phyloP scores from a whole-genome alignment of 257 asterid species.

The Catharanthus roseus region DNA sequence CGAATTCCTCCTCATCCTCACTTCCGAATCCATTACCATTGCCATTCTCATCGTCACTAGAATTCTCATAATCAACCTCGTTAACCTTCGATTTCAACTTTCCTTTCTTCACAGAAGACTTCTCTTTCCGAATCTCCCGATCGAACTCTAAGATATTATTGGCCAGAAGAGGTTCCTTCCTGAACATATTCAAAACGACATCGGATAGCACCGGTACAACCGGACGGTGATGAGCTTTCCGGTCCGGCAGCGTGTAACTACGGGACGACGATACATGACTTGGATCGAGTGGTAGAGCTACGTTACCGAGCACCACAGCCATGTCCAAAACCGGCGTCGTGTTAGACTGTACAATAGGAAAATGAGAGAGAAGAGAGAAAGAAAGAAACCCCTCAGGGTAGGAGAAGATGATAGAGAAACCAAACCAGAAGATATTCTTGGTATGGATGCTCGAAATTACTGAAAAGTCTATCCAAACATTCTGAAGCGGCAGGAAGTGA shows the following conservation, averaged over 20 bases:
- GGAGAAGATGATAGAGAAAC: slow-evolving; percentile 10
- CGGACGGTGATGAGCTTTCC: slow-evolving; percentile 21
- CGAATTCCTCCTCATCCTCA: slow-evolving; percentile 40
- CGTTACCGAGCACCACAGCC: slow-evolving; percentile 62
- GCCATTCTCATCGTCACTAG: slow-evolving; percentile 80
- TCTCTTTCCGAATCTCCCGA: slow-evolving; percentile 31
- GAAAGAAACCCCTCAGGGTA: neutral
- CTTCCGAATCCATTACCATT: slow-evolving; percentile 51
- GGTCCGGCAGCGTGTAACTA: slow-evolving; percentile 21
- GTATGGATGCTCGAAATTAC: slow-evolving; percentile 19
- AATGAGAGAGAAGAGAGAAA: slow-evolving; percentile 5
- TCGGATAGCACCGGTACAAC: slow-evolving; percentile 27
- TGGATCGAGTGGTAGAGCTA: slow-evolving; percentile 57
- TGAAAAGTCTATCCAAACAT: slow-evolving; percentile 18
- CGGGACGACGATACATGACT: slow-evolving; percentile 47
- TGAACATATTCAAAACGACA: slow-evolving; percentile 39
- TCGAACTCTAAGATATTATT: slow-evolving; percentile 37
- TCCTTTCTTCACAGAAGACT: slow-evolving; percentile 29
- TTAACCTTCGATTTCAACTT: slow-evolving; percentile 51
- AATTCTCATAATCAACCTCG: slow-evolving; percentile 66
- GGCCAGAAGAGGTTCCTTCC: slow-evolving; percentile 39
- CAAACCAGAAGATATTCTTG: slow-evolving; percentile 34
- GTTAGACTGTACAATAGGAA: slow-evolving; percentile 6
- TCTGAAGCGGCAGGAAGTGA: neutral
- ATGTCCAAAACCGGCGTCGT: slow-evolving; percentile 36